Base-by-base conservation (phyloP, 768 basidiomycete species). In the Xerocomellus intermedius region DNA sequence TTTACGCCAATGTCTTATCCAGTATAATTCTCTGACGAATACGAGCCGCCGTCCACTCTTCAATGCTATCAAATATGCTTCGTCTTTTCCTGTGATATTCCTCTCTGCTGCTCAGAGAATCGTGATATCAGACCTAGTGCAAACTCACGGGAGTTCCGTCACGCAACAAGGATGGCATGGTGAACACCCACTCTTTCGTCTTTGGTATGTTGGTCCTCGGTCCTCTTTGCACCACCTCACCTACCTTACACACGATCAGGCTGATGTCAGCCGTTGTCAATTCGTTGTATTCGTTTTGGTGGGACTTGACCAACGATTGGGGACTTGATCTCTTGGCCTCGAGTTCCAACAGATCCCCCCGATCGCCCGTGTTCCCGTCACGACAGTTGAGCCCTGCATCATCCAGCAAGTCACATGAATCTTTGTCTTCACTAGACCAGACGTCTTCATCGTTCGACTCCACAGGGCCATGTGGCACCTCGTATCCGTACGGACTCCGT, bases 301-400 rank as follows among this genome's bases (percentile, higher is more conserved):
- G 97, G 97, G 97, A 98, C 72, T 81, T 98, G 41, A 94, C 92
- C 45, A 91, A 96, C 69, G 97, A 99, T 69, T 99, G 96, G 95
- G 97, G 97, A 6, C 78, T 99, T 51, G 82, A 85, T 42, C 74
- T 98, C 41, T 74, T 98, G 55, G 79, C 78, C 50, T 58, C 68
- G 30, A 61, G 66, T 36, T 56, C 69, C 52, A 57, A 67, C 62
- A 22, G 65, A 54, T 74, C 75, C n/a, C 76, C 75, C 76, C 35
- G 17, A 3, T 56, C 74, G 28, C 71, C 80, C 42, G 64, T 79
- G 56, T 72, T 82, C 24, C 76, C 79, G 30, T 78, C 74, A n/a
- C 65, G 77, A 28, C 78, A 79, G 61, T 78, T 77, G 22, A 71
- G 55, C 42, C 45, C 56, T 8, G 42, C 60, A 38, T 60, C 69